Percentiles rank a stretch among this genome's conserved stretches.
Evolutionary conservation across 345 rosid genomes (phyloP).

Genomic region (Toxicodendron radicans): DNA sequence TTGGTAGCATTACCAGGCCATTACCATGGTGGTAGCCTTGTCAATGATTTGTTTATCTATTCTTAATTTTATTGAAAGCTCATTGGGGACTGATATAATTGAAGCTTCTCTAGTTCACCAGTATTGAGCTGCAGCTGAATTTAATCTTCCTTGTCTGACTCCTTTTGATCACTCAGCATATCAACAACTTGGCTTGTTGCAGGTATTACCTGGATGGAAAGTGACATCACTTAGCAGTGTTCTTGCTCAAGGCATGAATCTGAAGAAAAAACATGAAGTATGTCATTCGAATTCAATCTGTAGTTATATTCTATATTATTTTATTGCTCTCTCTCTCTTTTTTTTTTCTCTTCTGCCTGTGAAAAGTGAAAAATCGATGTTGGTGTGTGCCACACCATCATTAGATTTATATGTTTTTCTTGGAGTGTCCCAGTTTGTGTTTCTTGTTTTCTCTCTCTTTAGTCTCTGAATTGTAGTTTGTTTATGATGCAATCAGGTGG

Average conservation of each 20-base stretch:
- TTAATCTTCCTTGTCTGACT: neutral
- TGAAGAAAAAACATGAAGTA: slow-evolving; percentile 91
- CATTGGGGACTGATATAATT: neutral
- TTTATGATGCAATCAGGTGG: slow-evolving; percentile 52
- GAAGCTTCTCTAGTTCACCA: neutral
- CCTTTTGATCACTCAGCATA: neutral
- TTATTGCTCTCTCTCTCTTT: neutral
- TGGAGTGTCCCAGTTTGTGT: neutral
- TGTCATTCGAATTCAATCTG: slow-evolving; percentile 13
- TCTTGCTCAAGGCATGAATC: slow-evolving; percentile 87
- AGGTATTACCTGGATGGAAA: slow-evolving; percentile 55
- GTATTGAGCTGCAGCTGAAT: neutral
- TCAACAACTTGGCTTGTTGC: slow-evolving; percentile 20
- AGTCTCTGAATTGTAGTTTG: slow-evolving; percentile 8
- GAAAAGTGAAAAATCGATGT: neutral
- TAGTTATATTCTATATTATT: neutral
- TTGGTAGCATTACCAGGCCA: too few species aligned
- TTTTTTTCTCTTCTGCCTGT: neutral
- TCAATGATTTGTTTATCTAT: neutral
- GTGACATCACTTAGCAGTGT: slow-evolving; percentile 55
- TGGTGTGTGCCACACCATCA: neutral
- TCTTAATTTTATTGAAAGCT: neutral
- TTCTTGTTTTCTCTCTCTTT: neutral
- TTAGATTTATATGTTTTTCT: neutral
- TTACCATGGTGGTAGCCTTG: neutral